phyloP scores from a whole-genome alignment of 192 early-diverging fungal species.

The Umbelopsis vinacea region DNA sequence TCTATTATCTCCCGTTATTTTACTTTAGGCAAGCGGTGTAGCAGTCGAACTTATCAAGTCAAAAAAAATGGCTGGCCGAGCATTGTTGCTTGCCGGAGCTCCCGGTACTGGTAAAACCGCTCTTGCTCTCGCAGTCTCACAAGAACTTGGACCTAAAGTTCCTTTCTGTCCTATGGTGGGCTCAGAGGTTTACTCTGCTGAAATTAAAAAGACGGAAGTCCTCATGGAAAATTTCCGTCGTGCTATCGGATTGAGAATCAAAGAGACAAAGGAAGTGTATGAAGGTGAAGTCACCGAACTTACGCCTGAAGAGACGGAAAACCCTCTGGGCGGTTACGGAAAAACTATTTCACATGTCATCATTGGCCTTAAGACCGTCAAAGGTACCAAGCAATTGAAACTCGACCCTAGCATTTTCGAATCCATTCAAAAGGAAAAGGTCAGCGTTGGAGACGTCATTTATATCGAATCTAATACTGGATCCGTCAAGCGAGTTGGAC shows the following conservation, averaged over 20 bases:
- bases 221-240: constrained; percentile 99
- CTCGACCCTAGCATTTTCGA: constrained; percentile 98
- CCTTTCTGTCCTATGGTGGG: constrained; percentile 99
- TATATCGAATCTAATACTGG: constrained; percentile 98
- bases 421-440: constrained; percentile 96
- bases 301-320: constrained; percentile 96
- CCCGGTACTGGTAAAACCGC: constrained; percentile 99
- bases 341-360: constrained; percentile 96
- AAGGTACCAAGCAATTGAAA: constrained; percentile 97
- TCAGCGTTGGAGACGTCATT: constrained; percentile 95
- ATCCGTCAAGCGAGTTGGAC: constrained; percentile 96
- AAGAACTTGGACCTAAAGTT: constrained; percentile 97
- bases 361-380: constrained; percentile 96
- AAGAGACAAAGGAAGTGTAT: constrained; percentile 99
- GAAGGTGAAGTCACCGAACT: constrained; percentile 99
- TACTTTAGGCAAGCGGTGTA: constrained; percentile 82
- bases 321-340: constrained; percentile 96
- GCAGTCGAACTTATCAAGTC: constrained; percentile 93
- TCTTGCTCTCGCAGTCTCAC: constrained; percentile 93
- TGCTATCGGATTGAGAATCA: constrained; percentile 95
- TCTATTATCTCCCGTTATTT: neutral
- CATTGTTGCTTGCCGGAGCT: constrained; percentile 92
- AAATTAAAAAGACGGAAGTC: constrained; percentile 99
- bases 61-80: constrained; percentile 98
- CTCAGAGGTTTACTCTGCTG: constrained; percentile 95